Conservation (phyloP, 441 rosid genomes). For the Populus hybrid region DNA sequence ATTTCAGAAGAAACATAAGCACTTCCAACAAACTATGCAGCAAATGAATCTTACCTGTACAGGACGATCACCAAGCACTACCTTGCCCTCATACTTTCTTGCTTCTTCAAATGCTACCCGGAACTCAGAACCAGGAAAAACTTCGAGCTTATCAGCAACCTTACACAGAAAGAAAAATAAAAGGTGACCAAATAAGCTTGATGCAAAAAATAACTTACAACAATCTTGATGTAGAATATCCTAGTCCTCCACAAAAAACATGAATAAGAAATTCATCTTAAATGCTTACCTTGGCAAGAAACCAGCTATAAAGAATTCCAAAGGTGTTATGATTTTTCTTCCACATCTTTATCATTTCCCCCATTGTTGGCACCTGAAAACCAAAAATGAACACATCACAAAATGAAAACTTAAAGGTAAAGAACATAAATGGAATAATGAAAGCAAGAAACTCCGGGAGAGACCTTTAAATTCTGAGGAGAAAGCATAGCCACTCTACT, state of each 20-base stretch:
- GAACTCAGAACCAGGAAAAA: background rate
- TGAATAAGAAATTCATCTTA: background rate
- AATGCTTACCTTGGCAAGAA: slow-evolving; percentile 62
- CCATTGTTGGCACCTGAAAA: slow-evolving; percentile 60
- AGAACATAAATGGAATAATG: background rate
- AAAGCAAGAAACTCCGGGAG: slow-evolving; percentile 9
- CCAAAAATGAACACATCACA: slow-evolving; percentile 10
- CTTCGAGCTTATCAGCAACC: background rate
- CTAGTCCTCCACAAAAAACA: background rate
- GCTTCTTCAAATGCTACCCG: background rate
- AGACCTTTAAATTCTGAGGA: slow-evolving; percentile 77
- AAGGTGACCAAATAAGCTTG: background rate
- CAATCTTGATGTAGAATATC: background rate
- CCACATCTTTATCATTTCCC: slow-evolving; percentile 83
- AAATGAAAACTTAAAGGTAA: background rate
- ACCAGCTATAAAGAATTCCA: slow-evolving; percentile 65
- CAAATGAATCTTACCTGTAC: slow-evolving; percentile 1
- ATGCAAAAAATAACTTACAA: background rate
- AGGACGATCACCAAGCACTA: background rate
- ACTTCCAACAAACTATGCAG: background rate
- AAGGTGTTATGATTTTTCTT: slow-evolving; percentile 64
- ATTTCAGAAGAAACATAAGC: background rate
- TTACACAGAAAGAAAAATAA: background rate
- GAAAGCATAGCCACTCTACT: slow-evolving; percentile 73
- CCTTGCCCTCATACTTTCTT: background rate